Base-by-base conservation (phyloP, 2,329 filamentous ascomycete genomes). In the Stagonosporopsis vannaccii region DNA sequence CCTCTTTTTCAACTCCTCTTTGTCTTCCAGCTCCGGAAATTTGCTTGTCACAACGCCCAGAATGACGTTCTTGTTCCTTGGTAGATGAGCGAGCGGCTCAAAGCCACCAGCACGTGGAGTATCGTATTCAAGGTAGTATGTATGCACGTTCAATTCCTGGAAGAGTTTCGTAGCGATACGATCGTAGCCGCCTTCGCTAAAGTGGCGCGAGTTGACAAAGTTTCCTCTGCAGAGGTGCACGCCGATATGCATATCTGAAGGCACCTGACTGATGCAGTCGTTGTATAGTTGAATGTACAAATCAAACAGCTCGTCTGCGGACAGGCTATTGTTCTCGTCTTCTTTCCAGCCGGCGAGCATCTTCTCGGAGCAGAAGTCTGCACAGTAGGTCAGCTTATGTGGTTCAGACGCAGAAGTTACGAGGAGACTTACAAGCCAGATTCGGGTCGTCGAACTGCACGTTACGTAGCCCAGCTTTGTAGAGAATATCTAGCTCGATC, bases 261-360 rank as follows among this genome's bases (percentile, higher is more conserved):
- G 87, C 0, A 84, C 77, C 62, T 84, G 83, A 66, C 81, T 76
- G 67, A 90, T 80, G 67, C 82, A 85, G 73, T 89, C 85, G 71
- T 92, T 92, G 81, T 92, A 91, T 56, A 90, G 83, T 56, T 82
- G 79, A 73, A 92, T 89, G 76, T 92, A 92, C 35, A 85, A 84
- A 63, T 90, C 87, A 20, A 92, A 82, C 7, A 90, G 83, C 56
- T 87, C 85, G 41, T 90, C 87, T 17, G 88, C 84, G 1, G 83
- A 83, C 66, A 85, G 83, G 45, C 83, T 84, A 72, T 91, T 91
- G 66, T 86, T 81, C 32, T 81, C 71, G 69, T 91, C 89, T 30
- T 82, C 81, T 51, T 84, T 59, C 69, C 66, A 72, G 6, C 68
- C 71, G 17, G 60, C 56, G 6, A 70, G 61, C 70, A 73, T 71